phyloP scores from a whole-genome alignment of 345 rosid species.

The Gossypium arboreum region DNA sequence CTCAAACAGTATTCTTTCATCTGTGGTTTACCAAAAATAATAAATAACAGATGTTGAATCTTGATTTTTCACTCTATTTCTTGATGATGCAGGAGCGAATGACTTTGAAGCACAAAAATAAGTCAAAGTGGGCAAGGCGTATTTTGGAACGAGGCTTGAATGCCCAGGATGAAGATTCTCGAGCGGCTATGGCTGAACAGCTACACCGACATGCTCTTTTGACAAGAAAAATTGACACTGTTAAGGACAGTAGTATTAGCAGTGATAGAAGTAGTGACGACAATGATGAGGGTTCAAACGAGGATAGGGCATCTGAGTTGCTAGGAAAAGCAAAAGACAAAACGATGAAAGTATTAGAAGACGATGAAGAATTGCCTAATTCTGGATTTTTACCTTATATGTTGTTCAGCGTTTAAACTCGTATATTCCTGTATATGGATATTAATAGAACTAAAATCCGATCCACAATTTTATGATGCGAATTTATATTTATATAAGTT shows the following conservation, averaged over 20 bases:
- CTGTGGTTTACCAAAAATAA: constrained; percentile 1
- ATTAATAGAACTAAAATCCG: too few relatives aligned
- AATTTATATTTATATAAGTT: too few relatives aligned
- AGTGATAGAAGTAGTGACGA: constrained; percentile 60
- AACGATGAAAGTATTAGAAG: constrained; percentile 60
- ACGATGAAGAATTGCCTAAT: constrained; percentile 55
- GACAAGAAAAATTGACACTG: constrained; percentile 81
- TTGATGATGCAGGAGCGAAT: constrained; percentile 64
- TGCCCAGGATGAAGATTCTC: constrained; percentile 74
- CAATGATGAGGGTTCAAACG: constrained; percentile 51
- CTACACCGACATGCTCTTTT: constrained; percentile 64
- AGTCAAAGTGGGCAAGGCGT: constrained; percentile 76
- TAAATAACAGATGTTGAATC: background rate
- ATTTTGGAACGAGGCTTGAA: constrained; percentile 62
- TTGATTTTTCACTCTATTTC: constrained; percentile 9
- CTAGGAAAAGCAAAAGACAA: constrained; percentile 66
- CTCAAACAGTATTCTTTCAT: constrained; percentile 10
- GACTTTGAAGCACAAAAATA: constrained; percentile 78
- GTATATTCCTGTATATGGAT: too few relatives aligned
- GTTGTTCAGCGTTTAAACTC: too few relatives aligned
- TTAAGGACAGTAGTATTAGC: constrained; percentile 60
- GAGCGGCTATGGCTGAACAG: constrained; percentile 83
- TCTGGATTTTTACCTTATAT: constrained; percentile 62
- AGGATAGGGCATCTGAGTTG: constrained; percentile 50
- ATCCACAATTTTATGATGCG: too few relatives aligned